Evolutionary conservation across 331 rosid species (phyloP).

Genomic region (Quercus lobata): DNA sequence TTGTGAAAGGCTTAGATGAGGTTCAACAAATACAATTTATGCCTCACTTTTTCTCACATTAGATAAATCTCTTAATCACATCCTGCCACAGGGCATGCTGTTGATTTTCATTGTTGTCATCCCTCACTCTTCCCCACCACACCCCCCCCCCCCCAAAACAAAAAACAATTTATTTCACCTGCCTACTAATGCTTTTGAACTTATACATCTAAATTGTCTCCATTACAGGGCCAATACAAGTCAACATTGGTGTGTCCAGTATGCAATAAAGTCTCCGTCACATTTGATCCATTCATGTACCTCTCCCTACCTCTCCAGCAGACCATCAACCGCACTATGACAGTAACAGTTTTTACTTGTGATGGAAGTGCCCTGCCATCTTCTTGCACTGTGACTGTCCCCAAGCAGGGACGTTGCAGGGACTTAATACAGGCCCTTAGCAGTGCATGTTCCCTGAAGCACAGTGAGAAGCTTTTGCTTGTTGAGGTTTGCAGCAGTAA

Average conservation of each 20-base stretch:
- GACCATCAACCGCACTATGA: constrained; percentile 67
- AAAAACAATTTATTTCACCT: constrained; percentile 1
- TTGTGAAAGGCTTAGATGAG: not conserved
- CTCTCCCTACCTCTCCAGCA: constrained; percentile 94
- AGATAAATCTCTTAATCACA: not conserved
- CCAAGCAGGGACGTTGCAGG: constrained; percentile 94
- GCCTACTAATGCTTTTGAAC: constrained; percentile 26
- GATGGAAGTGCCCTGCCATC: constrained; percentile 79
- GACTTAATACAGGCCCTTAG: constrained; percentile 92
- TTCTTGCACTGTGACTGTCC: constrained; percentile 75
- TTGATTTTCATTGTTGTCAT: not conserved
- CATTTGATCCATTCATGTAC: constrained; percentile 99
- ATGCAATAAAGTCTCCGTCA: constrained; percentile 96
- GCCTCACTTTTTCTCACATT: not conserved
- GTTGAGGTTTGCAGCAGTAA: constrained; percentile 59
- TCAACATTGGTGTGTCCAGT: constrained; percentile 97
- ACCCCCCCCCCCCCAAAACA: too few species aligned
- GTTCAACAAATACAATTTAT: not conserved
- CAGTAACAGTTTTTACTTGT: constrained; percentile 70
- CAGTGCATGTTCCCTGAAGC: constrained; percentile 82
- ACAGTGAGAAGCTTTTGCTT: constrained; percentile 69
- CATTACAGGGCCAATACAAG: constrained; percentile 90
- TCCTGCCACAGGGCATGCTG: not conserved
- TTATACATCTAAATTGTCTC: not conserved
- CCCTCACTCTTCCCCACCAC: not conserved